phyloP scores from a whole-genome alignment of 202 grass and related monocot genomes.

The Setaria italica region DNA sequence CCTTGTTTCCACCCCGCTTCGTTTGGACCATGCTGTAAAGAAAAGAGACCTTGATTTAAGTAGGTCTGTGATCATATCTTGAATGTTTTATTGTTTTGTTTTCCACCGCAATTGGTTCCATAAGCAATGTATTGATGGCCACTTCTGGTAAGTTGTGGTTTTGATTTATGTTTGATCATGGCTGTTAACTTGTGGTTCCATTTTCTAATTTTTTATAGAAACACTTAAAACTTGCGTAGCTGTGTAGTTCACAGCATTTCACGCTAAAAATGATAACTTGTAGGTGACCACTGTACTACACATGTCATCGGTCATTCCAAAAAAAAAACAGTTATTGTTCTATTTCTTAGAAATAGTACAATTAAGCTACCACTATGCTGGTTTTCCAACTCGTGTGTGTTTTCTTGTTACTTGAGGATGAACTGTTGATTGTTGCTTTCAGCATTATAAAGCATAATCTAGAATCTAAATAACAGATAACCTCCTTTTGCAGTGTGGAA shows the following conservation, averaged over 20 bases:
- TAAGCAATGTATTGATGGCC: neutral
- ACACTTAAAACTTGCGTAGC: neutral
- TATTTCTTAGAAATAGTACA: slow-evolving; percentile 11
- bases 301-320: neutral
- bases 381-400: slow-evolving; percentile 6
- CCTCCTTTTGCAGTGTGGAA: slow-evolving; percentile 72
- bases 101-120: neutral
- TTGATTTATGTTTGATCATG: slow-evolving; percentile 8
- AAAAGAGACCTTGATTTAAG: slow-evolving; percentile 92
- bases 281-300: neutral
- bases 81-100: neutral
- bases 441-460: neutral
- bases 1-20: slow-evolving; percentile 87
- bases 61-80: slow-evolving; percentile 63
- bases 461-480: slow-evolving; percentile 2
- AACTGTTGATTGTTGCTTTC: slow-evolving; percentile 33
- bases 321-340: neutral
- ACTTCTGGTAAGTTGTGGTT: neutral
- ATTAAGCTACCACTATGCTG: neutral
- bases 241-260: neutral
- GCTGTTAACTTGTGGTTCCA: neutral
- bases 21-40: slow-evolving; percentile 71
- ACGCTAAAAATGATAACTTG: neutral
- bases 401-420: slow-evolving; percentile 17
- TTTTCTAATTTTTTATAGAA: neutral